phyloP scores from a whole-genome alignment of 2,329 filamentous ascomycete genomes.

The Plectosphaerella cucumerina region DNA sequence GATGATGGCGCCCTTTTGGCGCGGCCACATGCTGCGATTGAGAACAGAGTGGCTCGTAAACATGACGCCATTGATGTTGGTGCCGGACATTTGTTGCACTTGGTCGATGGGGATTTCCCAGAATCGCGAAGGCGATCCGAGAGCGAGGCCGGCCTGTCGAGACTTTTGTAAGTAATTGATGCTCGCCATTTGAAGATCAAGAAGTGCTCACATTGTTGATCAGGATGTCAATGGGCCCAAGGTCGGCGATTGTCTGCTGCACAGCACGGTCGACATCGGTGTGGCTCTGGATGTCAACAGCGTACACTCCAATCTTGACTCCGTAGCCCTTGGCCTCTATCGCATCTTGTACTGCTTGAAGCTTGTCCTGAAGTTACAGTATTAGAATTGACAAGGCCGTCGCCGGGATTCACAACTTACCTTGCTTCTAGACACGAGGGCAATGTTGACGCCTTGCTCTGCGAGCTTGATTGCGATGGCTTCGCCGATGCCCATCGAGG shows the following conservation, averaged over 20 bases:
- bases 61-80: conserved; percentile 44
- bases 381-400: not conserved
- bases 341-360: conserved; percentile 15
- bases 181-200: not conserved
- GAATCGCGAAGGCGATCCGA: conserved; percentile 39
- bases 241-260: conserved; percentile 20
- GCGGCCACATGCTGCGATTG: conserved; percentile 34
- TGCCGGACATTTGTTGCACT: conserved; percentile 39
- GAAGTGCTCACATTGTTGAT: conserved; percentile 35
- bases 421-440: conserved; percentile 34
- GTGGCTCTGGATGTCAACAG: conserved; percentile 23
- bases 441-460: conserved; percentile 31
- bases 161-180: not conserved
- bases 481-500: conserved; percentile 43
- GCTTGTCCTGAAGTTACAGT: conserved; percentile 8
- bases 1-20: conserved; percentile 33
- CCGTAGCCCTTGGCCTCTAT: conserved; percentile 9
- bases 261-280: conserved; percentile 25
- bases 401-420: conserved; percentile 1
- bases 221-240: conserved; percentile 36
- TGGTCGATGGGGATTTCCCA: conserved; percentile 33
- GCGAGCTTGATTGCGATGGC: conserved; percentile 35
- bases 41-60: conserved; percentile 38
- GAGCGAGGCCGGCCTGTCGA: conserved; percentile 36
- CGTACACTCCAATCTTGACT: conserved; percentile 1